These are phyloP conservation scores for Chamaecyparis obtusa DNA, from an alignment of 75 land plant genomes.

Conservation along the genomic window DNA sequence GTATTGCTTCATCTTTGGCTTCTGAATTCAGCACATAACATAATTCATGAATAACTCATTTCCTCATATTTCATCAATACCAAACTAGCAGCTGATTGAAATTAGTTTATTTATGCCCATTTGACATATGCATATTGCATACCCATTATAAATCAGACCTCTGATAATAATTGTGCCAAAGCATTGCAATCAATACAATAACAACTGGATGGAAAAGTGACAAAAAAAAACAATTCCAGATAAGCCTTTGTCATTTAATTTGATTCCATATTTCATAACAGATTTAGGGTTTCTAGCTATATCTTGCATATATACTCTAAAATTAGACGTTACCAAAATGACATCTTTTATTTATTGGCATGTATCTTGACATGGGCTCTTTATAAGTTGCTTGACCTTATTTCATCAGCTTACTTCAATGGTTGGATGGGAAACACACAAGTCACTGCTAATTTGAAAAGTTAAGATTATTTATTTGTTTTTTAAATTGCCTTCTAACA, in stretches of 20 bases:
- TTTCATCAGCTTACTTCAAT: no score
- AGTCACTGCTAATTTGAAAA: no score
- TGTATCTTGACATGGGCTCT: not conserved
- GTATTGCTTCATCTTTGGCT: slow-evolving; percentile 5
- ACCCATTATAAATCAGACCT: not conserved
- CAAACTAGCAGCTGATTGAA: not conserved
- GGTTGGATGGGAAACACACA: no score
- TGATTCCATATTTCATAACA: not conserved
- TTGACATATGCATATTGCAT: not conserved
- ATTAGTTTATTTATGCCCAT: not conserved
- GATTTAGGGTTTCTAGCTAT: not conserved
- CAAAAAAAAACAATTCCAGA: not conserved
- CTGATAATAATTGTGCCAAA: not conserved
- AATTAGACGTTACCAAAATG: no score
- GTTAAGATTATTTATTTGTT: no score
- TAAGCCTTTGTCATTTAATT: not conserved
- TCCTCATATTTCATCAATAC: not conserved
- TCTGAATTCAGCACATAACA: not conserved
- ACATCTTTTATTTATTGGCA: no score
- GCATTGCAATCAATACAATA: not conserved
- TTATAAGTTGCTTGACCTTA: not conserved
- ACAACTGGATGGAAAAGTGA: not conserved
- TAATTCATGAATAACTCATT: not conserved
- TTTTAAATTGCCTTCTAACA: no score
- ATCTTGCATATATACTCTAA: not conserved